Evolutionary conservation across 257 asterid species (phyloP), one percentile per base, ranked within the genome.

Genomic region (Solanum boliviense): DNA sequence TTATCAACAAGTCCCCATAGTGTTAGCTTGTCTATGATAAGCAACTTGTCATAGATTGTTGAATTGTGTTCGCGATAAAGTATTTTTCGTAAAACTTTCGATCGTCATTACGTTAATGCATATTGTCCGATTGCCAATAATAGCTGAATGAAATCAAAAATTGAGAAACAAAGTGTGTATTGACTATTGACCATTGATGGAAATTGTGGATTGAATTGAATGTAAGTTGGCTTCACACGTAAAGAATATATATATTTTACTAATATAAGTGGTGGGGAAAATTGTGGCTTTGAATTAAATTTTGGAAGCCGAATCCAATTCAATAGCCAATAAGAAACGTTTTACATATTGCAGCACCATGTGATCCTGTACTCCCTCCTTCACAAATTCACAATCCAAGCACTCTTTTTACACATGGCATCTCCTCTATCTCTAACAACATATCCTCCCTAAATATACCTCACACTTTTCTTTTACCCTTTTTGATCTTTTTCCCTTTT

Each of bases 371-470:
- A 60, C 81, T 76, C 74, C 32, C 27, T 73, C 10, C 84, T 75
- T 88, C 85, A 86, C 62, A 84, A 27, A 34, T 68, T 68, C 36
- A 68, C 72, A 25, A 21, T 23, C 34, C 65, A 16, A n/a, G 2
- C 10, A 25, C 9, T 11, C 20, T 1, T 68, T 68, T 68, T 13
- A 68, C 23, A 91, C 91, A 93, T 93, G 95, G 94, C 93, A 84
- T 75, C 73, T 81, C 67, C 91, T 88, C 91, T 86, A 88, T 93
- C 93, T 88, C 92, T 34, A 88, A 60, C 85, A 86, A 39, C 38
- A 60, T 86, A 86, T 72, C 87, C 89, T 27, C 36, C 86, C 89
- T 35, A 75, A 78, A 78, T 78, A 78, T 78, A 58, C 76, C 21
- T 15, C 32, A 4, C 32, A 16, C 23, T 20, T 68, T 32, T 72